Base-by-base conservation (phyloP, 345 rosid genomes). In the Litchi chinensis region DNA sequence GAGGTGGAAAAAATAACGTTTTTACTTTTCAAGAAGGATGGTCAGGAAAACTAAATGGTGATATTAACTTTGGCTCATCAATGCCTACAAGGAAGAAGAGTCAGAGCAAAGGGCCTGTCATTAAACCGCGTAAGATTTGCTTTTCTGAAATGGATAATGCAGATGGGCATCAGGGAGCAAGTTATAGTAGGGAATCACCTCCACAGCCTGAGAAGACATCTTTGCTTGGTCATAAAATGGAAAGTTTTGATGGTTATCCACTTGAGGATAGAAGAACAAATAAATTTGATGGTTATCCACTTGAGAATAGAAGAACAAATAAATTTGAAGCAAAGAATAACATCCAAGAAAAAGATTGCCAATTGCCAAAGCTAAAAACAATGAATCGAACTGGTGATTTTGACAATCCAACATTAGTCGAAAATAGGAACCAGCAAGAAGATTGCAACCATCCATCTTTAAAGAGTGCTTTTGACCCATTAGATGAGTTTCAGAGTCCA, bases 1-100 rank as follows among this genome's bases (percentile, higher is more conserved):
- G 83, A 77, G 71, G 71, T 62, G 70, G 67, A 68, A 83, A 85
- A 66, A 84, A 78, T 75, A 87, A 78, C 60, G 75, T 87, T n/a
- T 91, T 87, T 82, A 76, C 90, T 52, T 89, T 88, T 79, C 87
- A 86, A 74, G 94, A 89, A 82, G 90, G 89, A 56, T 65, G 77
- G 68, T 71, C 68, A 37, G 81, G 46, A 18, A 88, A 87, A 79
- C 68, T 41, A 69, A 79, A 74, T 50, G 79, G 81, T 70, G 81
- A 83, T 81, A 66, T 70, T 74, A 79, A 73, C 72, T 76, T 82
- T 75, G 73, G 81, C 71, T 85, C 88, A 71, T 84, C 81, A 76
- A 70, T 68, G 79, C 76, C 89, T 57, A 73, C 66, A 48, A 84
- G 80, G 73, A 89, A 78, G 81, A 90, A 85, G 72, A 82, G 73